phyloP scores from a whole-genome alignment of 345 rosid genomes.

The Excoecaria agallocha region DNA sequence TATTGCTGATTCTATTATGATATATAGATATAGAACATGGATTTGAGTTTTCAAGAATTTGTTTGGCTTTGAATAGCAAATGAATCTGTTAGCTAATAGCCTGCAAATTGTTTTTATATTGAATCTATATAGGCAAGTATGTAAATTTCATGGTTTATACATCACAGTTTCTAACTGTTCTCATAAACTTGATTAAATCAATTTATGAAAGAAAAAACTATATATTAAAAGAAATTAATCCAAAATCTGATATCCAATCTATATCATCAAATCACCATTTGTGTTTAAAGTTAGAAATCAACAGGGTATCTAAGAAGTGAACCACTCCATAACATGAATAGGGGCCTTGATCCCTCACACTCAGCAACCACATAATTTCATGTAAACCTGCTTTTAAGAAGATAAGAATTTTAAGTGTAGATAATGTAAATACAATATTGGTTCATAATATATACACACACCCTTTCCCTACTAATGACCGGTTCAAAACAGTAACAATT shows the following conservation, averaged over 20 bases:
- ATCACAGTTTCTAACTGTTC: too few relatives aligned
- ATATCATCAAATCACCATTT: neutral
- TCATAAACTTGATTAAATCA: too few relatives aligned
- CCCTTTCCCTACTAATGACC: neutral
- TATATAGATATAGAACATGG: too few relatives aligned
- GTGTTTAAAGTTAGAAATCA: constrained; percentile 1
- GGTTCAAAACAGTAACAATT: neutral
- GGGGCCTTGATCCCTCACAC: constrained; percentile 17
- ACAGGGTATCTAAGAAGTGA: constrained; percentile 34
- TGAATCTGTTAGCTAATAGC: too few relatives aligned
- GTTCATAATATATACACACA: neutral
- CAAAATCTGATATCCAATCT: neutral
- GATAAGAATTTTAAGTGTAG: neutral
- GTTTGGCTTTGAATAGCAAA: too few relatives aligned
- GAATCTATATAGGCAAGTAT: too few relatives aligned
- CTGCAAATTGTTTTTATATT: too few relatives aligned
- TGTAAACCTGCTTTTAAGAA: neutral
- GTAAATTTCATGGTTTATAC: too few relatives aligned
- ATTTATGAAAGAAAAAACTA: too few relatives aligned
- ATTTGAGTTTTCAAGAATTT: too few relatives aligned
- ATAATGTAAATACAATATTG: neutral
- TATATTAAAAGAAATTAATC: neutral
- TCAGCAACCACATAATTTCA: neutral
- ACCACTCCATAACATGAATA: constrained; percentile 35
- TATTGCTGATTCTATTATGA: too few relatives aligned